Evolutionary conservation across 2,329 filamentous ascomycete genomes (phyloP), one percentile per base, ranked within the genome.

Genomic region (Cordyceps javanica): DNA sequence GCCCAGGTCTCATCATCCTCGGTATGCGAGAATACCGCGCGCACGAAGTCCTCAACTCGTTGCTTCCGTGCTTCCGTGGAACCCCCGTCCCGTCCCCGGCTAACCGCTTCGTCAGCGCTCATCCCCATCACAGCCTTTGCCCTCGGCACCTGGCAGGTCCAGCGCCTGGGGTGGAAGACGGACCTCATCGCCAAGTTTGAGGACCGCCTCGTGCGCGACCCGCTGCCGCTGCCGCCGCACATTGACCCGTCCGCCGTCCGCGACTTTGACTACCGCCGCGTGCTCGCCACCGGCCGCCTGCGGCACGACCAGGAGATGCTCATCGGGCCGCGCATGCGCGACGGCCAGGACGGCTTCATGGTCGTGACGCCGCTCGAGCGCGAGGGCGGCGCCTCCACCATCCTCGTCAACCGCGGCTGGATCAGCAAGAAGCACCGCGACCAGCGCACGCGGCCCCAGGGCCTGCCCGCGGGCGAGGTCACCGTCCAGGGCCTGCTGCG

Each of bases 281-380:
- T 99, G 51, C 82, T 83, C 61, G 88, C 91, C 11, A 83, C 77
- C 0, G 94, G 94, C 10, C 77, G 73, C 57, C 86, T 91, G 64
- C 78, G 89, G 39, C 94, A 99, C 73, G 92, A 97, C 69, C 85
- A 89, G 70, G 94, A 99, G 77, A 99, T 99, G 92, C 79, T 99
- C 54, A 86, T 99, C 60, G 94, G 94, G 1, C 94, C 94, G 58
- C 85, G 94, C 49, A 85, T 96, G 77, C 82, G 86, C 61, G 93
- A 99, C 61, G 93, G 93, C 13, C 83, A 93, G 68, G 88, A 96
- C 68, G 94, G 94, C 2, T 99, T 86, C 73, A 83, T 95, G 66
- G 93, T 99, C 38, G 77, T 99, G 25, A 99, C 94, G 45, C 94
- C 94, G 21, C 77, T 99, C 5, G 91, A 97, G 74, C 78, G 92